phyloP scores from a whole-genome alignment of 2,329 filamentous ascomycete genomes.

The Xylariaceae sp. region DNA sequence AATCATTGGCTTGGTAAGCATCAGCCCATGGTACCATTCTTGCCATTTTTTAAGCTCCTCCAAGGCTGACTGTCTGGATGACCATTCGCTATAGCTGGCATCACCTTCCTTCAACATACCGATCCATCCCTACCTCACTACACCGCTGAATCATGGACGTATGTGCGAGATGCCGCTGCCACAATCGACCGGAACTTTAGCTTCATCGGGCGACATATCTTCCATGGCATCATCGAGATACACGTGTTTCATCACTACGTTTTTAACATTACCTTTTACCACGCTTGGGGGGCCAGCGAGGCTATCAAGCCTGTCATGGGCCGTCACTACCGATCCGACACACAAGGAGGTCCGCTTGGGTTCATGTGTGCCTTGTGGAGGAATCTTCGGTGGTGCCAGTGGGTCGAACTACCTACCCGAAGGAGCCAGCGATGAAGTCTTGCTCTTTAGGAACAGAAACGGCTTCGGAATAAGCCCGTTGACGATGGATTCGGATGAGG shows the following conservation, averaged over 20 bases:
- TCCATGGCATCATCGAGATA: conserved; percentile 97
- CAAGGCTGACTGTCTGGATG: not conserved
- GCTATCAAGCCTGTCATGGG: conserved; percentile 97
- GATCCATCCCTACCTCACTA: conserved; percentile 95
- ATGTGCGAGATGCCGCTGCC: conserved; percentile 87
- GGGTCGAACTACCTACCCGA: too few relatives aligned
- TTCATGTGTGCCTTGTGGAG: conserved; percentile 85
- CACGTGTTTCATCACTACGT: conserved; percentile 98
- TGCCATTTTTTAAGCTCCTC: conserved; percentile 1
- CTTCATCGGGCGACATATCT: conserved; percentile 85
- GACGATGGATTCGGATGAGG: too few relatives aligned
- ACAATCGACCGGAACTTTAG: conserved; percentile 98
- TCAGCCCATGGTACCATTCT: too few relatives aligned
- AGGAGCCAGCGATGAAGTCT: too few relatives aligned
- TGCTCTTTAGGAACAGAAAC: too few relatives aligned
- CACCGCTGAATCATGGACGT: conserved; percentile 84
- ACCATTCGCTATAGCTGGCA: too few relatives aligned
- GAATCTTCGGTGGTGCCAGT: conserved; percentile 87
- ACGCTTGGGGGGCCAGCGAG: conserved; percentile 91
- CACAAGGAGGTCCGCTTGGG: conserved; percentile 73
- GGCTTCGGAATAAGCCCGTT: too few relatives aligned
- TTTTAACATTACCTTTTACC: conserved; percentile 93
- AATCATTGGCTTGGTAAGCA: conserved; percentile 98
- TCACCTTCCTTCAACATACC: conserved; percentile 97
- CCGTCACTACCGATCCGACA: conserved; percentile 87